Base-by-base conservation (phyloP, 75 land plant species). In the Picea glauca region DNA sequence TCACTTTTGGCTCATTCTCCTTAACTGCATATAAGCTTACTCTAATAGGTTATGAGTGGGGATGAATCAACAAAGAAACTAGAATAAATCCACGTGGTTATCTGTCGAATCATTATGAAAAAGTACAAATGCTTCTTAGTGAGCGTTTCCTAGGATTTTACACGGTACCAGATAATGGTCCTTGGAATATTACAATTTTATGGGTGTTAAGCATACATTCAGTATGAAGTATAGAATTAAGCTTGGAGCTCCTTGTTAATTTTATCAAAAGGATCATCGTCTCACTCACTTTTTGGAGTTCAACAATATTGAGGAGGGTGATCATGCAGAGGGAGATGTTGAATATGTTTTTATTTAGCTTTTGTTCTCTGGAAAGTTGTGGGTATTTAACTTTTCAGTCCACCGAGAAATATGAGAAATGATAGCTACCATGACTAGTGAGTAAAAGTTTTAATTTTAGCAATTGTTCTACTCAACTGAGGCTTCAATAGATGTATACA, bases 21-120 rank as follows among this genome's bases (percentile, higher is more conserved):
- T 84, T 96, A 79, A 96, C 94, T 62, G 96, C 96, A 56, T 96
- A 96, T 75, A 96, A 96, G 89, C 90, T 96, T 20, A 96, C 96
- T 2, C 99, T 93, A 50, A 84, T 90, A 17, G 99, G 96, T 60
- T 96, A 96, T 78, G 99, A 96, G 74, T 96, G 99, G 99, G 99
- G 99, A 1, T 90, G 96, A 1, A 79, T 80, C 50, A 93, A 96
- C 92, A 93, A 90, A 76, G 99, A 96, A 76, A 92, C 91, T 58
- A 94, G 94, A 80, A 92, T 93, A 86, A 96, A 93, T 79, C 99
- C 99, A 12, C 99, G 93, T 78, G 99, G 99, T 30, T 96, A 96
- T 65, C 79, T 93, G 58, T 93, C 94, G 35, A 96, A 96, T 26
- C 93, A 96, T 76, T 93, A 96, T 78, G 96, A 96, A 86, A 96